Base-by-base conservation (phyloP, 1,284 basidiomycete species). In the Cutaneotrichosporon mucoides region DNA sequence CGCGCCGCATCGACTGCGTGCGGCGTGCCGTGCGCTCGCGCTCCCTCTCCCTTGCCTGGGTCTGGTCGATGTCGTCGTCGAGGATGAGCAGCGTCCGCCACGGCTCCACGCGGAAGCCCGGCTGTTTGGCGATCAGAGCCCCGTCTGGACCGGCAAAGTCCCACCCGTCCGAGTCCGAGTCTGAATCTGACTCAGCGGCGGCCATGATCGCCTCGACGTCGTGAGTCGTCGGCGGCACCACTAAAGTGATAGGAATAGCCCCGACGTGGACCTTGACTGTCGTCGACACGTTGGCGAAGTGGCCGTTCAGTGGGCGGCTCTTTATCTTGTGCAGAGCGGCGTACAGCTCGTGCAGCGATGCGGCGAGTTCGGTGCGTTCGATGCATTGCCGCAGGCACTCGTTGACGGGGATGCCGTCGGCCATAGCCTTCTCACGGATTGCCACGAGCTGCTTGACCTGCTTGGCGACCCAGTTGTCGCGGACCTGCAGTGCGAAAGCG, bases 31-130 rank as follows among this genome's bases (percentile, higher is more conserved):
- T 9, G 41, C 43, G 24, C 33, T 38, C 33, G 24, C n/a, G 37
- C 37, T 5, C 24, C 11, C 24, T 24, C 24, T 24, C 24, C 24
- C 3, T 35, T 42, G 38, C 8, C 8, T 12, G 38, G 38, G 12
- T 12, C 8, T 40, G 38, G 16, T 45, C 53, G 12, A 54, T 55
- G 34, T 70, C 66, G 16, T 73, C 70, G 4, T 76, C 68, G 2
- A 96, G 75, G 33, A 92, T 81, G 5, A 97, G 78, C 15, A 97
- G 75, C 36, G 90, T 90, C 74, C 95, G 93, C 94, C 94, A 97
- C 4, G 94, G 93, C n/a, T 86, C 82, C 9, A 97, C 63, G 58
- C 73, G 43, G 6, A 73, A 50, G 13, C 71, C 67, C 42, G 65
- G 56, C 43, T 60, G 57, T 40, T 56, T 57, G 4, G 52, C 48